Evolutionary conservation across 2,329 filamentous ascomycete genomes (phyloP).

Genomic region (Bipolaris bicolor): DNA sequence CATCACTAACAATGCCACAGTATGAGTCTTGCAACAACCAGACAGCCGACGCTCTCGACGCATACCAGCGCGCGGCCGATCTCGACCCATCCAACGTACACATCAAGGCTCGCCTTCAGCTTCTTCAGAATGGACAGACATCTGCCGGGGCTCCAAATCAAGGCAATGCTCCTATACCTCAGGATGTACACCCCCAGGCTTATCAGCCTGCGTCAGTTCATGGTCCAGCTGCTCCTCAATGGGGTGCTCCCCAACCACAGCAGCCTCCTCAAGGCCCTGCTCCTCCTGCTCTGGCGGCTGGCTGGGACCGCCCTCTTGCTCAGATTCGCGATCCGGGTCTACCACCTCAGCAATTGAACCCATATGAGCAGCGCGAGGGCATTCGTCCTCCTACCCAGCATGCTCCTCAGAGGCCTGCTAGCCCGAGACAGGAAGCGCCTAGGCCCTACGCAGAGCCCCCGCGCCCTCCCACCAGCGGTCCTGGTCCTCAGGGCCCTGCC

Average conservation of each 20-base stretch:
- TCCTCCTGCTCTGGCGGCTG: slow-evolving; percentile 60
- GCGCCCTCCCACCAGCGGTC: slow-evolving; percentile 56
- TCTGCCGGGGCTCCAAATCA: slow-evolving; percentile 72
- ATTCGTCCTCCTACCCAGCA: slow-evolving; percentile 70
- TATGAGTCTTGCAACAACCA: slow-evolving; percentile 99
- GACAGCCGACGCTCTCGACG: slow-evolving; percentile 92
- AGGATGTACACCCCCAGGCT: slow-evolving; percentile 93
- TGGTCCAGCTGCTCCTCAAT: slow-evolving; percentile 84
- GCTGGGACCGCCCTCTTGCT: slow-evolving; percentile 69
- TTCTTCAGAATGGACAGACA: slow-evolving; percentile 81
- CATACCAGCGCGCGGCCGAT: slow-evolving; percentile 92
- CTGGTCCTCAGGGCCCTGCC: slow-evolving; percentile 51
- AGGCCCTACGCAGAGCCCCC: slow-evolving; percentile 71
- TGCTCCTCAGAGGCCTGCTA: slow-evolving; percentile 72
- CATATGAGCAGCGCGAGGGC: slow-evolving; percentile 79
- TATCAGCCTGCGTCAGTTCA: slow-evolving; percentile 85
- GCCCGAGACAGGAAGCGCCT: slow-evolving; percentile 75
- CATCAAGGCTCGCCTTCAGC: slow-evolving; percentile 91
- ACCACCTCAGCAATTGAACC: slow-evolving; percentile 76
- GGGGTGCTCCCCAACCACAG: slow-evolving; percentile 76
- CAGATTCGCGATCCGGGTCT: slow-evolving; percentile 71
- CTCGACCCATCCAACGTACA: slow-evolving; percentile 92
- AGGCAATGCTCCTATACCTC: slow-evolving; percentile 81
- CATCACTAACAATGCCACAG: slow-evolving; percentile 53
- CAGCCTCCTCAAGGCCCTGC: slow-evolving; percentile 70